Evolutionary conservation across 2,329 filamentous ascomycete species (phyloP).

Genomic region (Cladorrhinum sp.): DNA sequence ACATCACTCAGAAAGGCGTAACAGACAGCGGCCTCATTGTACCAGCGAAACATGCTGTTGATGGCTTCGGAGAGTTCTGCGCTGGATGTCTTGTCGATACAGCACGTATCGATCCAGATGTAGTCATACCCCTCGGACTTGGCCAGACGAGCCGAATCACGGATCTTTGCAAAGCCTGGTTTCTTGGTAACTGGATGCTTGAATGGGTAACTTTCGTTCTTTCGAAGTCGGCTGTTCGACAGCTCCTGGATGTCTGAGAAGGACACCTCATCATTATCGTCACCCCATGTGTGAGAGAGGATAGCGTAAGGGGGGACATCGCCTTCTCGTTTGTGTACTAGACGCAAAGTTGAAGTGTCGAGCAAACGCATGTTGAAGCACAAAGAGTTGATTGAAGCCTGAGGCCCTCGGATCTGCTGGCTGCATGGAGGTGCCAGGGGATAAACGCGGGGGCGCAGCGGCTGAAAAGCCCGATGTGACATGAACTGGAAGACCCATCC

Average conservation of each 20-base stretch:
- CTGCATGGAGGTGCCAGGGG: too few relatives aligned
- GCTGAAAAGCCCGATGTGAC: too few relatives aligned
- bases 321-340: neutral
- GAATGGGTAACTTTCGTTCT: neutral
- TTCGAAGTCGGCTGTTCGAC: neutral
- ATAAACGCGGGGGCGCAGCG: too few relatives aligned
- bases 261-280: conserved; percentile 5
- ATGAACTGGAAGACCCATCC: too few relatives aligned
- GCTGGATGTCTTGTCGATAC: conserved; percentile 15
- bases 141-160: neutral
- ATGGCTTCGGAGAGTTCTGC: conserved; percentile 13
- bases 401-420: too few relatives aligned
- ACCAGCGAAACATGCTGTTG: conserved; percentile 17
- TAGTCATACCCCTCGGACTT: neutral
- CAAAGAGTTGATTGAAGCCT: neutral
- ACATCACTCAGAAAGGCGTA: conserved; percentile 12
- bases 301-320: conserved; percentile 12
- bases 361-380: neutral
- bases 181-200: neutral
- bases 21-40: conserved; percentile 6
- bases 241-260: conserved; percentile 7
- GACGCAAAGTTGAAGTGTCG: neutral
- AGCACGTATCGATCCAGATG: conserved; percentile 15
- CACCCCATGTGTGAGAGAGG: conserved; percentile 14
- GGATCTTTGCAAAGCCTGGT: neutral